Base-by-base conservation (phyloP, 2,329 filamentous ascomycete species). In the Kalmusia sp. region DNA sequence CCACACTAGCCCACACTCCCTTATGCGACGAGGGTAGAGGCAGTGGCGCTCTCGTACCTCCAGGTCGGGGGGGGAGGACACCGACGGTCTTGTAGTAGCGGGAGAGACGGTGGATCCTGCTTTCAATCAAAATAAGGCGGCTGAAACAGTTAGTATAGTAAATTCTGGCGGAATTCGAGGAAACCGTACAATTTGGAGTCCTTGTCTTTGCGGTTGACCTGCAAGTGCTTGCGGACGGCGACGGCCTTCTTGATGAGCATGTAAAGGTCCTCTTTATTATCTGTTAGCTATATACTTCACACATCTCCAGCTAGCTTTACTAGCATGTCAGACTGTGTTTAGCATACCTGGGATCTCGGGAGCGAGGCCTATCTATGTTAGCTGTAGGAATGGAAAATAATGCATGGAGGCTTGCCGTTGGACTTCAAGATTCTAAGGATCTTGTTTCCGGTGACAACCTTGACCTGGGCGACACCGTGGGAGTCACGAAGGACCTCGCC, bases 181-280 rank as follows among this genome's bases (percentile, higher is more conserved):
- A 17, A 39, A 48, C 68, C 67, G 31, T 67, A 70, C 66, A 99
- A 99, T 87, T 99, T 99, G 86, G 89, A 91, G 87, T 99, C 95
- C 87, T 92, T 96, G 87, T 99, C 95, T 89, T 99, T 99, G 84
- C 95, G 93, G 90, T 99, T 99, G 83, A 92, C 92, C 88, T 97
- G 92, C 71, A 99, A 92, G 84, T 99, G 96, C 91, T 99, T 99
- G 85, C 95, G 93, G 84, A 99, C 95, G 78, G 69, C 66, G 53
- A 72, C 76, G 78, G 96, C 93, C 92, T 99, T 99, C 91, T 97
- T 97, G 91, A 98, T 98, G 80, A 98, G 86, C 91, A 96, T 96
- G 90, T 98, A 99, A 71, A 98, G 90, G 83, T 99, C 95, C 88
- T 99, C 95, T n/a, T n/a, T n/a, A n/a, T n/a, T n/a, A n/a, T n/a